Evolutionary conservation across 139 green algal species (phyloP).

Genomic region (Spirogloea muscicola): DNA sequence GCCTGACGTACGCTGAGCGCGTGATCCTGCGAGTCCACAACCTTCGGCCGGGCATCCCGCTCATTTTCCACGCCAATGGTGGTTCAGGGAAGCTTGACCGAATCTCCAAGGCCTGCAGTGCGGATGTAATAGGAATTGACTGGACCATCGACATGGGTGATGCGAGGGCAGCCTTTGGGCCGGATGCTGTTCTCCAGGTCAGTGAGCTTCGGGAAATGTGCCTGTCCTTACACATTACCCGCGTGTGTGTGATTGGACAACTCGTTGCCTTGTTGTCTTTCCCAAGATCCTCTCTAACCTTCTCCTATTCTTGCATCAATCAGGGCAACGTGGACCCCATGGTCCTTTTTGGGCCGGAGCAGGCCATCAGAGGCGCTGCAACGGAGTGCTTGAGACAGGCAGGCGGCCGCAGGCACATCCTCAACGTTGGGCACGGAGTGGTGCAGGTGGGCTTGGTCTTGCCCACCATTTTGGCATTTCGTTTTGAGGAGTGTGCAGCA

Average conservation of each 20-base stretch:
- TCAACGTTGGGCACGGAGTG: constrained; percentile 94
- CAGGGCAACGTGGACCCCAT: constrained; percentile 92
- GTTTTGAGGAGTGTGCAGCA: background rate
- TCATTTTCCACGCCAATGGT: constrained; percentile 98
- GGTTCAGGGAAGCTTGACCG: constrained; percentile 77
- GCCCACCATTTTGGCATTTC: background rate
- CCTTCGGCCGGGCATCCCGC: constrained; percentile 74
- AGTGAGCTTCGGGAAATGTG: background rate
- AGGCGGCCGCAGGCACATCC: constrained; percentile 73
- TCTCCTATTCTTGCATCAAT: background rate
- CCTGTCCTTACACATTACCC: background rate
- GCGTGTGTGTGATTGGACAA: background rate
- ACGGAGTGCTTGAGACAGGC: constrained; percentile 55
- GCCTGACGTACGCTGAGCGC: constrained; percentile 83
- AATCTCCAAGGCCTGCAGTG: constrained; percentile 47
- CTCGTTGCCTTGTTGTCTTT: background rate
- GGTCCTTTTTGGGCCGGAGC: constrained; percentile 79
- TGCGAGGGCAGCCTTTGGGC: constrained; percentile 61
- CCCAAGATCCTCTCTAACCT: background rate
- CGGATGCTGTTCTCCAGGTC: constrained; percentile 51
- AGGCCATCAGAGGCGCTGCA: constrained; percentile 64
- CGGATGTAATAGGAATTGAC: constrained; percentile 90
- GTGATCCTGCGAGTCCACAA: constrained; percentile 67
- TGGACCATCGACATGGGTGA: constrained; percentile 76
- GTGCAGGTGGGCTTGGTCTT: constrained; percentile 53